phyloP scores from a whole-genome alignment of 768 basidiomycete genomes.

The Dentipellis sp. region DNA sequence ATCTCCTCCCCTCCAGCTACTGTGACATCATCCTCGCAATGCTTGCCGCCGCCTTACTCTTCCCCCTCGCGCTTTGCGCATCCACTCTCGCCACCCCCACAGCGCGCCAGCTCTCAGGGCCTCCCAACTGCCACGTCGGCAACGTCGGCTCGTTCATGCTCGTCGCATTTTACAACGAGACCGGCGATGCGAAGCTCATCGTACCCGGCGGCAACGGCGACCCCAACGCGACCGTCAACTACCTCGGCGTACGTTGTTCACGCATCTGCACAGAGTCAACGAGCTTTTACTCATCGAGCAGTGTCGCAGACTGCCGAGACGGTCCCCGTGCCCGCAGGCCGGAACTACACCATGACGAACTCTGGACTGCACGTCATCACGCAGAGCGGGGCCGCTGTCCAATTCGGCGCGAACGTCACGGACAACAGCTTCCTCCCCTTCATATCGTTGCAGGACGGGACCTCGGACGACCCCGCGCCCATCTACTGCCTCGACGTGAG shows the following conservation, averaged over 20 bases:
- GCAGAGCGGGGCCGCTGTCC: neutral
- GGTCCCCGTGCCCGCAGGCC: neutral
- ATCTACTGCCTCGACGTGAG: neutral
- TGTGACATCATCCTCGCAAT: too few relatives aligned
- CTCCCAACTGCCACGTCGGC: too few relatives aligned
- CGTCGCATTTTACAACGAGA: too few relatives aligned
- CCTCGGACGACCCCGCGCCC: neutral
- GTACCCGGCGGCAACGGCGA: neutral
- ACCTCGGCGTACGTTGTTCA: neutral
- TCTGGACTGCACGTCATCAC: neutral
- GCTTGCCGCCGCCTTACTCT: too few relatives aligned
- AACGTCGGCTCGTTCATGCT: too few relatives aligned
- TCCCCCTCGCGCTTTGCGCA: too few relatives aligned
- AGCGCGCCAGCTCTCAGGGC: too few relatives aligned
- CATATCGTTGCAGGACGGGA: neutral
- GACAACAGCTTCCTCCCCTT: neutral
- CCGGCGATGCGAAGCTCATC: neutral
- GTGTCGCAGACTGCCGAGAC: neutral
- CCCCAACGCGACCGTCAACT: neutral
- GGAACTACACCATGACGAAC: neutral
- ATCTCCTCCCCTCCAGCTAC: too few relatives aligned
- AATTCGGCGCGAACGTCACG: neutral
- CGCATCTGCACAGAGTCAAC: neutral
- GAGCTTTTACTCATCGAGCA: too few relatives aligned
- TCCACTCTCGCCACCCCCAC: too few relatives aligned